Evolutionary conservation across 139 green algal genomes (phyloP).

Genomic region (Nannochloris sp.): DNA sequence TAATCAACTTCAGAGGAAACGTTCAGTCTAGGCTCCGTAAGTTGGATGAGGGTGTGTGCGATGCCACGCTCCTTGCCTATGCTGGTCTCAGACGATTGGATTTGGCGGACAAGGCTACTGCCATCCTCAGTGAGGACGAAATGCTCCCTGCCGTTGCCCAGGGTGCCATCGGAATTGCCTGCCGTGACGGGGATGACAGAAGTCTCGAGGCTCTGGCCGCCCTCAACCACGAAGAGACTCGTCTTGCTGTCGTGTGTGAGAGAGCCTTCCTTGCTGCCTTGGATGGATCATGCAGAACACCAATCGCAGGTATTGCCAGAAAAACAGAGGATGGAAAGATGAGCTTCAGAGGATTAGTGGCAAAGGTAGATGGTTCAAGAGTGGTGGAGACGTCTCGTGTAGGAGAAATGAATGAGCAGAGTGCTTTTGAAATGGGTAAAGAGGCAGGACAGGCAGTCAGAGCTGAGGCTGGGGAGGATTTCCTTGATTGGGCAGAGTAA

Average conservation of each 20-base stretch:
- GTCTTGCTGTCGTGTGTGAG: conserved; percentile 88
- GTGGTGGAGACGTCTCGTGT: conserved; percentile 51
- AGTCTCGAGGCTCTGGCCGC: conserved; percentile 57
- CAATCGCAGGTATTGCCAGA: conserved; percentile 78
- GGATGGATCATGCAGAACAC: conserved; percentile 95
- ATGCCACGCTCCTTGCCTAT: conserved; percentile 88
- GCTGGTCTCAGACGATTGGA: conserved; percentile 93
- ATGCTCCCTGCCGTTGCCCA: conserved; percentile 36
- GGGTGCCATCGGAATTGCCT: conserved; percentile 97
- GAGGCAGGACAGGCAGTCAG: conserved; percentile 79
- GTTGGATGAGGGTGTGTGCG: conserved; percentile 81
- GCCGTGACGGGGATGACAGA: conserved; percentile 72
- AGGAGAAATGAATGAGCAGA: conserved; percentile 41
- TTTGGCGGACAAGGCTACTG: conserved; percentile 88
- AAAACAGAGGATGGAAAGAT: conserved; percentile 48
- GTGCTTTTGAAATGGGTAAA: conserved; percentile 44
- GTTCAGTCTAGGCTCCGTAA: conserved; percentile 96
- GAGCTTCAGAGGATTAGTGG: conserved; percentile 86
- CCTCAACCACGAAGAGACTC: conserved; percentile 97
- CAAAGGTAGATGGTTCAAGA: conserved; percentile 76
- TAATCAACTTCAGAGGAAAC: conserved; percentile 98
- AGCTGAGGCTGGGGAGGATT: conserved; percentile 54
- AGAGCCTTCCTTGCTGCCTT: conserved; percentile 88
- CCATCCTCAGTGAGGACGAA: conserved; percentile 66
- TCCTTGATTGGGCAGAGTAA: conserved; percentile 62